Base-by-base conservation (phyloP, 371 early-diverging fungal genomes). In the Nematocida parisii region DNA sequence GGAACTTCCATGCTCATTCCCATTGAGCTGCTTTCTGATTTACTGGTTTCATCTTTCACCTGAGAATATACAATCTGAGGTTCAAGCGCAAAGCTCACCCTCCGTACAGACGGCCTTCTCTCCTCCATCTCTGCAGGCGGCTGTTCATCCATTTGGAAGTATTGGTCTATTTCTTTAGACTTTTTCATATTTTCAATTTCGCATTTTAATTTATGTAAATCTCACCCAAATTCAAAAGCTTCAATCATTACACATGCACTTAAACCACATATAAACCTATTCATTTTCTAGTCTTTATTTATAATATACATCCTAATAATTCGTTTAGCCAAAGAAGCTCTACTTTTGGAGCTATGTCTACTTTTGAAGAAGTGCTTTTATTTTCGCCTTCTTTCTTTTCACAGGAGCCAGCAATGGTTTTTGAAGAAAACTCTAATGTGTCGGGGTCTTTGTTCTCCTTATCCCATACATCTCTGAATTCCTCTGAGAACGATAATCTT, bases 81-180 rank as follows among this genome's bases (percentile, higher is more conserved):
- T 24, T 77, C 80, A 6, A 52, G 56, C 9, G 80, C 80, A 67
- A 77, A 77, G 40, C 80, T 77, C 20, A 77, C 80, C 27, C 80
- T 50, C 40, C 80, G 56, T 18, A 77, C 47, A 15, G 80, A 77
- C 7, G 70, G 56, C 40, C 80, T 67, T 56, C 80, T 68, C 54
- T 70, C 80, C 27, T 62, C 80, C 15, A 46, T 54, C 22, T 61
- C 80, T 24, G 24, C 80, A 5, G 20, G 42, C 0, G 66, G 47
- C 61, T 24, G 9, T 11, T 42, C 45, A 20, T 75, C 67, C 71
- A 50, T 57, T 39, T 47, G 39, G 71, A 70, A 77, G 62, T 68
- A 68, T 45, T 77, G 54, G 57, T 70, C 80, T 67, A 77, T 67
- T 33, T 70, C 71, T 47, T 47, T 67, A 4, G 24, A 24, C 6